A percentile compares a stretch with the other conserved stretches of the same genome.
Conservation (phyloP, 1,284 basidiomycete species). For the Sporisorium sorghi region DNA sequence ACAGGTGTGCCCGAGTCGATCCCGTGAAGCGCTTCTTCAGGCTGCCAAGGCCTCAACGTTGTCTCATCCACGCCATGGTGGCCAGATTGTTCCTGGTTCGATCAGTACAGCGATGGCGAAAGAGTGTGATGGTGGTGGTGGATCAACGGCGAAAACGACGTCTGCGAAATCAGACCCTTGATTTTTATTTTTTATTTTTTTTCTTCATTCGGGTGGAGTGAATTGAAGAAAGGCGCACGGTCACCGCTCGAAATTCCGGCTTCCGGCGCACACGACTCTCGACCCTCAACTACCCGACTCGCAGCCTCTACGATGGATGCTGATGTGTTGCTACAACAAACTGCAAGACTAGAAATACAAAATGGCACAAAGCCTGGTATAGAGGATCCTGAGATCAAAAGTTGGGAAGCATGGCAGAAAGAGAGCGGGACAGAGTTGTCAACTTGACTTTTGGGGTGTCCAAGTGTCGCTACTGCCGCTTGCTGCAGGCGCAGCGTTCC, state of each 20-base stretch:
- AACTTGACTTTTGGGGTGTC: constrained; percentile 8
- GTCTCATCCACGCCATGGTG: neutral
- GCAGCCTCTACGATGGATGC: neutral
- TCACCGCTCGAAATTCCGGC: neutral
- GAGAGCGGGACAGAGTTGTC: neutral
- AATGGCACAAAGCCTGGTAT: constrained; percentile 23
- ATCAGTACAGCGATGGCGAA: neutral
- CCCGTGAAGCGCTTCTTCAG: neutral
- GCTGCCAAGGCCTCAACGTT: neutral
- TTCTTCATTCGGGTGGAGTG: too few relatives aligned
- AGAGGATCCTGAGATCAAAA: constrained; percentile 22
- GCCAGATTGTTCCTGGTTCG: neutral
- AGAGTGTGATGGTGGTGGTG: neutral
- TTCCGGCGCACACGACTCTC: neutral
- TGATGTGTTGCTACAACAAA: neutral
- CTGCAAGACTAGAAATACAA: constrained; percentile 31
- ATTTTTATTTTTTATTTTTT: neutral
- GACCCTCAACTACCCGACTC: neutral
- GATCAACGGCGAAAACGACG: neutral
- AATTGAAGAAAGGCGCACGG: neutral
- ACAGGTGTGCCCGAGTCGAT: too few relatives aligned
- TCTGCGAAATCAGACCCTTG: constrained; percentile 1
- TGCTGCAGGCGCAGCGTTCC: constrained; percentile 21
- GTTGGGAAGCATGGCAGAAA: neutral
- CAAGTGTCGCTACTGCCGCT: constrained; percentile 4